Conservation (phyloP, 78 protist genomes). For the slime mould (Dictyostelium discoideum) region DNA sequence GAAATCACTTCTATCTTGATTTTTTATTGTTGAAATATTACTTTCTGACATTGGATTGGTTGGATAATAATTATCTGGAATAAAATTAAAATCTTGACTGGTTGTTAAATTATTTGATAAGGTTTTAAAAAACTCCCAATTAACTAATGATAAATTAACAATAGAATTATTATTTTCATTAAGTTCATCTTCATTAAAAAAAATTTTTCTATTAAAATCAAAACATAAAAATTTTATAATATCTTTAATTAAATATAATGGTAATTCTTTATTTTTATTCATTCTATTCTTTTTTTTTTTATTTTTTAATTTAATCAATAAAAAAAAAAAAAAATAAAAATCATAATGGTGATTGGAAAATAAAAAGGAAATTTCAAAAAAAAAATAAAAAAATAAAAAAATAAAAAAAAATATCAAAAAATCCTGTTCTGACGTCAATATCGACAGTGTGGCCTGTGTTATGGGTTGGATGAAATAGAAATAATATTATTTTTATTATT, state of each 20-base stretch:
- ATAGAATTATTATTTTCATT: neutral
- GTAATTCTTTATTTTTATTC: neutral
- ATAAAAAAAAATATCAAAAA: no score
- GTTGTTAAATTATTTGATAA: neutral
- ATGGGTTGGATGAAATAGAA: no score
- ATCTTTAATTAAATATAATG: neutral
- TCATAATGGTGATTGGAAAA: no score
- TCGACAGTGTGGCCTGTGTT: no score
- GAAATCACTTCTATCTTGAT: neutral
- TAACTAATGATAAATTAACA: neutral
- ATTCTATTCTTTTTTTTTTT: no score
- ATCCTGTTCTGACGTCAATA: no score
- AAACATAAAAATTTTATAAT: neutral
- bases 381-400: no score
- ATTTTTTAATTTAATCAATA: no score
- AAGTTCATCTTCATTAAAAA: neutral
- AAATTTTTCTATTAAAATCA: neutral
- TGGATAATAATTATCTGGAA: neutral
- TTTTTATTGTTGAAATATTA: no score
- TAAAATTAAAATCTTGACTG: neutral
- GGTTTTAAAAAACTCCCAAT: neutral
- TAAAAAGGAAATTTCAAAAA: no score
- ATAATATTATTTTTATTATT: no score
- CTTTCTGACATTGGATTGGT: neutral
- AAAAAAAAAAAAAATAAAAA: no score